Percentiles rank a stretch among this genome's conserved stretches.
phyloP scores from a whole-genome alignment of 192 early-diverging fungal genomes.

The Linnemannia zychae region DNA sequence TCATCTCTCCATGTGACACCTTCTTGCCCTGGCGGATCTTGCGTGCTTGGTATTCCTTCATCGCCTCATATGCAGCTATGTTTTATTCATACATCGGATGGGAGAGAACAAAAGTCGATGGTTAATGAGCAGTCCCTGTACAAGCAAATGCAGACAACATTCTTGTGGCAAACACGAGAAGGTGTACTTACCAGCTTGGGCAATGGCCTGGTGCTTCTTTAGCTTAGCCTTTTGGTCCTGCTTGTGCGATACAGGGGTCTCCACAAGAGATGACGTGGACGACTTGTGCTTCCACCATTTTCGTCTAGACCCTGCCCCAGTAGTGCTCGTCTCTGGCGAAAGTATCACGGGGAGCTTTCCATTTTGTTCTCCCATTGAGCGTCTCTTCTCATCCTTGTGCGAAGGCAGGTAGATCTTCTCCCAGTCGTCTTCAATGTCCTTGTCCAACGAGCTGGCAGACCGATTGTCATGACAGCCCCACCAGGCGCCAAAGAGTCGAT shows the following conservation, averaged over 20 bases:
- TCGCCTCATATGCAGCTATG: constrained; percentile 41
- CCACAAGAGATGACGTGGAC: neutral
- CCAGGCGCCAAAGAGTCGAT: constrained; percentile 35
- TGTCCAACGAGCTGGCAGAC: neutral
- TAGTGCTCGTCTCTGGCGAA: neutral
- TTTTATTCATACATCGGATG: neutral
- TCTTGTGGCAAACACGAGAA: neutral
- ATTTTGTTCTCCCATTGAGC: constrained; percentile 28
- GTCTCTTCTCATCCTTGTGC: constrained; percentile 24
- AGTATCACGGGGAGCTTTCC: neutral
- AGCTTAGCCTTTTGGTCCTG: constrained; percentile 20
- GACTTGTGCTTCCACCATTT: constrained; percentile 29
- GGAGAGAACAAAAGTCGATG: neutral
- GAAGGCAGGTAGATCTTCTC: constrained; percentile 37
- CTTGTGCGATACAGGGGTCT: neutral
- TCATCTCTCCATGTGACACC: constrained; percentile 47
- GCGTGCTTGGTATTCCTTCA: constrained; percentile 38
- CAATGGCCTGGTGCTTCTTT: constrained; percentile 36
- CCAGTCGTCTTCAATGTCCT: constrained; percentile 28
- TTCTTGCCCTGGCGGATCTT: constrained; percentile 38
- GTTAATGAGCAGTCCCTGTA: neutral
- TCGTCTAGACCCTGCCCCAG: neutral
- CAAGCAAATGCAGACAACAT: neutral
- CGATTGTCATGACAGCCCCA: constrained; percentile 27
- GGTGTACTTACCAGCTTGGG: constrained; percentile 35